Evolutionary conservation across 345 rosid genomes (phyloP).

Genomic region (Brassica nigra): DNA sequence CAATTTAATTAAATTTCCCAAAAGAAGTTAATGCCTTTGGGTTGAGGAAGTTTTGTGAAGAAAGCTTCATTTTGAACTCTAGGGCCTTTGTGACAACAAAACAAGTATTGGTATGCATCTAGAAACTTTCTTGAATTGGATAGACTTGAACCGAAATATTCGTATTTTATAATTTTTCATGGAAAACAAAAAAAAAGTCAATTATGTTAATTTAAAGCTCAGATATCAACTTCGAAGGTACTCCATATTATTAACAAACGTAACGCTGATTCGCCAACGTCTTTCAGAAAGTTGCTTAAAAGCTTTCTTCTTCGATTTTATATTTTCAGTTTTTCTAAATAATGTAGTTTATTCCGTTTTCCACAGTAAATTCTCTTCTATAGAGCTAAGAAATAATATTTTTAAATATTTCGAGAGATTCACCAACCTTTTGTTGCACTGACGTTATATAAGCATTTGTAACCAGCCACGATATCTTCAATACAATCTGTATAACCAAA

Average conservation of each 20-base stretch:
- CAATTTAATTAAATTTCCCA: not conserved
- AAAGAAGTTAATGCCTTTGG: not conserved
- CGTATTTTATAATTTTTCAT: not conserved
- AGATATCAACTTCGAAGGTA: conserved; percentile 45
- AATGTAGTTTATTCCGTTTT: conserved; percentile 18
- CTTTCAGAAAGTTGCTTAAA: conserved; percentile 45
- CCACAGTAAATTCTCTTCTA: conserved; percentile 5
- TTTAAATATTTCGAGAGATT: not conserved
- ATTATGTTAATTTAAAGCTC: conserved; percentile 33
- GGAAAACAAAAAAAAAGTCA: conserved; percentile 14
- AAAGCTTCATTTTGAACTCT: not conserved
- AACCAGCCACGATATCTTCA: conserved; percentile 10
- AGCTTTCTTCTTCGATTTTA: conserved; percentile 35
- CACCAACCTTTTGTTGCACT: conserved; percentile 35
- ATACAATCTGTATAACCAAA: conserved; percentile 8
- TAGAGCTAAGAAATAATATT: not conserved
- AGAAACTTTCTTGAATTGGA: conserved; percentile 20
- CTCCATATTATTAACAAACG: conserved; percentile 47
- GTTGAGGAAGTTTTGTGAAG: not conserved
- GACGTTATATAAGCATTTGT: conserved; percentile 34
- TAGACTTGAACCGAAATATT: conserved; percentile 20
- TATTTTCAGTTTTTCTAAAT: not conserved
- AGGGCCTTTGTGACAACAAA: not conserved
- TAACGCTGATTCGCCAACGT: conserved; percentile 42
- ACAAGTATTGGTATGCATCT: not conserved